Conservation (phyloP, 768 basidiomycete species). For the Boletus subparvulus region DNA sequence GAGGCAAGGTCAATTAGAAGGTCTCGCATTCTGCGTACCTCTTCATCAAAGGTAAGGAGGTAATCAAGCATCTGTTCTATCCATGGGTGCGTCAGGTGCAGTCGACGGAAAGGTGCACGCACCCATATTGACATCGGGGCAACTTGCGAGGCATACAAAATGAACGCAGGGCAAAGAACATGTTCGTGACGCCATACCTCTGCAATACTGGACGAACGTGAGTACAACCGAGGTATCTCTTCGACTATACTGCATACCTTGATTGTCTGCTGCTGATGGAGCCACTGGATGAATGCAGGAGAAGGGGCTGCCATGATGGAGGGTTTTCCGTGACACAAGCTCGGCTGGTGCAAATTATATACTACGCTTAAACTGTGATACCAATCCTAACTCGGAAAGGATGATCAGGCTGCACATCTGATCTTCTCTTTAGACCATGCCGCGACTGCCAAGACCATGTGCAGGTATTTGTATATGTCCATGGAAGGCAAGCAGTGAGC, state of each 20-base stretch:
- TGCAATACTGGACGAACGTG: constrained; percentile 1
- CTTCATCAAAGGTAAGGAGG: constrained; percentile 11
- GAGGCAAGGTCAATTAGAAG: not conserved
- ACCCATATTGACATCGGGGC: constrained; percentile 13
- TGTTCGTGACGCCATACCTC: not conserved
- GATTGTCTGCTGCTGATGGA: constrained; percentile 9
- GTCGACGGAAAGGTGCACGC: not conserved
- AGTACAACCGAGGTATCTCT: not conserved
- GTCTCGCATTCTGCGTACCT: not conserved
- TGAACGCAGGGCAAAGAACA: not conserved
- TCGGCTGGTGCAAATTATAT: not conserved
- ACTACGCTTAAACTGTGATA: not conserved
- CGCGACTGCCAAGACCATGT: too few relatives aligned
- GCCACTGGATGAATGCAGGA: not conserved
- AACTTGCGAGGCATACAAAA: constrained; percentile 1
- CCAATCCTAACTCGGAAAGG: not conserved
- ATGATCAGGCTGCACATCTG: not conserved
- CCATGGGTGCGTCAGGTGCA: not conserved
- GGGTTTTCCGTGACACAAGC: not conserved
- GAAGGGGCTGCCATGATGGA: not conserved
- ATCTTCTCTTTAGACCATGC: not conserved
- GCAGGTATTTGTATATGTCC: not conserved
- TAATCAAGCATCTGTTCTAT: constrained; percentile 7
- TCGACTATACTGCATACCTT: not conserved
- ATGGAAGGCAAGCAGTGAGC: not conserved